These are phyloP conservation scores for Guadua angustifolia DNA, from an alignment of 176 grass and related monocot species.

Conservation along the genomic window DNA sequence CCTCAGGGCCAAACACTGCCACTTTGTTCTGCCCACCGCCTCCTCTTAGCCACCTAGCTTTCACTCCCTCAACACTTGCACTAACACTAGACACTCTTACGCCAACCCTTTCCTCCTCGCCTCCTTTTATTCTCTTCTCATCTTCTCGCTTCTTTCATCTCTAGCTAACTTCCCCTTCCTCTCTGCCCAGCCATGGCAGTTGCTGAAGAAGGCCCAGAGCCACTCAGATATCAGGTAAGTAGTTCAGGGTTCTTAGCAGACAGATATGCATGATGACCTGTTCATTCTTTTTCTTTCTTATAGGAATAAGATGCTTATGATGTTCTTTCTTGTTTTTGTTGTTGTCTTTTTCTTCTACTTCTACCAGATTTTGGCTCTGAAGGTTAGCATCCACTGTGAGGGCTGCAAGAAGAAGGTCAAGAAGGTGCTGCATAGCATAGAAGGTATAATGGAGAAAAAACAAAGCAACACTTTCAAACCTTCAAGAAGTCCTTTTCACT, in stretches of 20 bases:
- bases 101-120: neutral
- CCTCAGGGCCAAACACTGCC: constrained; percentile 46
- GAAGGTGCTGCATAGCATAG: constrained; percentile 89
- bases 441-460: constrained; percentile 57
- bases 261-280: constrained; percentile 2
- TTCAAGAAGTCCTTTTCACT: neutral
- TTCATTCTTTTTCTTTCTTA: neutral
- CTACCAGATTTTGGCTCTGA: constrained; percentile 70
- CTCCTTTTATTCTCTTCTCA: constrained; percentile 11
- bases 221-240: constrained; percentile 83
- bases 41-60: neutral
- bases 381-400: constrained; percentile 98
- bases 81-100: constrained; percentile 3
- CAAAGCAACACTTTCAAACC: neutral
- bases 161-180: neutral
- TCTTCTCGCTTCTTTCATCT: constrained; percentile 33
- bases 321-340: constrained; percentile 7
- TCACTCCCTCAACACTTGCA: constrained; percentile 27
- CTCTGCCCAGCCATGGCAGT: constrained; percentile 58
- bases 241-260: neutral
- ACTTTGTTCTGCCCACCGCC: constrained; percentile 37
- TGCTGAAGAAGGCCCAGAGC: constrained; percentile 58
- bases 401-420: constrained; percentile 99
- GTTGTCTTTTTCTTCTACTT: neutral
- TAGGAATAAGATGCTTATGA: neutral